These are phyloP conservation scores for Trifolium dubium DNA, from an alignment of 306 rosid genomes.

Conservation along the genomic window DNA sequence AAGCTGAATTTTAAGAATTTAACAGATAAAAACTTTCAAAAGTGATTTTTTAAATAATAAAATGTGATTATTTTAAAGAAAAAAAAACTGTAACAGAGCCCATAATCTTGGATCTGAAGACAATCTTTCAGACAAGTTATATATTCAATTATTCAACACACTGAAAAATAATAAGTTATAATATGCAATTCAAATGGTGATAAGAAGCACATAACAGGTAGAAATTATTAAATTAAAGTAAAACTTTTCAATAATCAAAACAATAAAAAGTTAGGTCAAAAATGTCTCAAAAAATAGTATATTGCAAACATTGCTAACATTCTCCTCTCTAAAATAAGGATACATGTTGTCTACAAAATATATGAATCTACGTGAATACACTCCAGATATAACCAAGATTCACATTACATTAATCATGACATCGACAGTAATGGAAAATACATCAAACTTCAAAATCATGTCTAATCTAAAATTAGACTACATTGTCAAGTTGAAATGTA, in stretches of 20 bases:
- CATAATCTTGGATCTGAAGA: too few species aligned
- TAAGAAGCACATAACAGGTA: neutral
- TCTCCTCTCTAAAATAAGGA: neutral
- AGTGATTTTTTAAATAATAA: too few species aligned
- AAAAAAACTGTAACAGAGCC: too few species aligned
- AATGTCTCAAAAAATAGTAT: neutral
- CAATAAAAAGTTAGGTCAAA: neutral
- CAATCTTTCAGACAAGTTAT: too few species aligned
- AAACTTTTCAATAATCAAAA: neutral
- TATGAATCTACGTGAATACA: constrained; percentile 1
- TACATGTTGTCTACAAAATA: neutral
- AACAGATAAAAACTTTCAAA: too few species aligned
- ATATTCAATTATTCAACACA: neutral
- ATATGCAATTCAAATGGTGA: neutral
- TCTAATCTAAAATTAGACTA: constrained; percentile 28
- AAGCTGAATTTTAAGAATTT: too few species aligned
- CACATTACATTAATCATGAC: neutral
- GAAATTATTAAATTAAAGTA: neutral
- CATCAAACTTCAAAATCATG: constrained; percentile 13
- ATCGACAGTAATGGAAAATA: constrained; percentile 21
- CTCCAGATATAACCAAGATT: constrained; percentile 26
- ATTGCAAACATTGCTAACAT: neutral
- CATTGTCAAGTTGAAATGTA: constrained; percentile 14
- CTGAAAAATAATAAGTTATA: neutral
- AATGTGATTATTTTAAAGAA: too few species aligned